phyloP scores from a whole-genome alignment of 148 eudicot genomes.

The Camellia lanceoleosa region DNA sequence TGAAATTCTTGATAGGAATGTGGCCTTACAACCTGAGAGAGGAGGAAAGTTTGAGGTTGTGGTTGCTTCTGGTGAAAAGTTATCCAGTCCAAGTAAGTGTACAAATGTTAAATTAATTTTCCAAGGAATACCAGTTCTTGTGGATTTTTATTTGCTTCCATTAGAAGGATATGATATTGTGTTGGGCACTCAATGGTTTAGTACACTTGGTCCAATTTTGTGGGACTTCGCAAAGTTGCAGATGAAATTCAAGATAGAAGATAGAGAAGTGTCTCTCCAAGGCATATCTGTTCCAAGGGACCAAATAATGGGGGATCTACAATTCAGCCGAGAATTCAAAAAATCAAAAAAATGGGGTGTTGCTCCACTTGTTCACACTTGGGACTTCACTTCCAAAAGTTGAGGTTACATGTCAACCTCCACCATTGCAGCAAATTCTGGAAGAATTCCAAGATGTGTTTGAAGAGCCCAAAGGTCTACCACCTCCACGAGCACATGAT shows the following conservation, averaged over 20 bases:
- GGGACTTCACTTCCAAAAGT: too few species aligned
- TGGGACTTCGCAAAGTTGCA: constrained; percentile 2
- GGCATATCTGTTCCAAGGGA: neutral
- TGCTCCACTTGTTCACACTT: too few species aligned
- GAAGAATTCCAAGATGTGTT: neutral
- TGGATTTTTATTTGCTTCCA: neutral
- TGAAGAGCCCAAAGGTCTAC: neutral
- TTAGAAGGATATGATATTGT: neutral
- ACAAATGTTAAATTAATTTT: neutral
- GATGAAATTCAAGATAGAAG: neutral
- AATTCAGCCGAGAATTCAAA: neutral
- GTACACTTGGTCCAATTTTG: neutral
- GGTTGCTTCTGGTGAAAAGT: constrained; percentile 14
- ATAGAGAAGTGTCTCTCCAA: neutral
- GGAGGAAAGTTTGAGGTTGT: neutral
- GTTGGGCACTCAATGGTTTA: neutral
- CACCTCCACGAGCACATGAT: neutral
- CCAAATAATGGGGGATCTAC: neutral
- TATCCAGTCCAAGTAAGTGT: neutral
- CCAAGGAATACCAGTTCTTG: neutral
- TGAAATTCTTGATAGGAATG: neutral
- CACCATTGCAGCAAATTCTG: neutral
- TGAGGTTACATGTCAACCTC: neutral
- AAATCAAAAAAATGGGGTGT: neutral
- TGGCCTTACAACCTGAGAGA: neutral